phyloP scores from a whole-genome alignment of 140 eudicot genomes.

The Ambrosia hybrid region DNA sequence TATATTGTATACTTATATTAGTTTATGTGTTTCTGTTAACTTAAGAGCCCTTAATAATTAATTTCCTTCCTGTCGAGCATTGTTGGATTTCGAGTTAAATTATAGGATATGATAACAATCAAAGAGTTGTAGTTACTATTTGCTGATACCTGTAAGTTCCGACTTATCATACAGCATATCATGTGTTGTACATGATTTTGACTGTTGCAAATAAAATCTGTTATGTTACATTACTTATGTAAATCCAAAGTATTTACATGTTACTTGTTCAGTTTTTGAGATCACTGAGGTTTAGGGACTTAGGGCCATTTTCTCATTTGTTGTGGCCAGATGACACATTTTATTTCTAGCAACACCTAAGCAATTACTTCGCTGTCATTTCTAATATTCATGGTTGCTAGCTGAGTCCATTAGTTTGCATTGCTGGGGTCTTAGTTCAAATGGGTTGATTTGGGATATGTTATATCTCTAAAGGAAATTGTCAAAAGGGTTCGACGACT shows the following conservation, averaged over 20 bases:
- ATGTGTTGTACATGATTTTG: neutral
- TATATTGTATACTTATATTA: neutral
- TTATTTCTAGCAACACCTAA: neutral
- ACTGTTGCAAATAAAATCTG: conserved; percentile 2
- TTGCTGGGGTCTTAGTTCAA: conserved; percentile 15
- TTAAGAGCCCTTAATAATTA: neutral
- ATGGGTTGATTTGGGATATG: too few species aligned
- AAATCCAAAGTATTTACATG: neutral
- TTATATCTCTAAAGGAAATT: neutral
- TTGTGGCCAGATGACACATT: conserved; percentile 2
- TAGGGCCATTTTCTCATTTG: conserved; percentile 5
- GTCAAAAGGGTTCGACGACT: too few species aligned
- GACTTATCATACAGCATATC: neutral
- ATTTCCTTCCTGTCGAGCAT: neutral
- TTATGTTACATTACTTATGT: neutral
- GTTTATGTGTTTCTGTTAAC: neutral
- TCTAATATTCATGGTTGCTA: neutral
- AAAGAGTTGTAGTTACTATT: neutral
- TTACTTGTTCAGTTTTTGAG: conserved; percentile 13
- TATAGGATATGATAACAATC: neutral
- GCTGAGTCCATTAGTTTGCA: neutral
- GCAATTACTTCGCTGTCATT: neutral
- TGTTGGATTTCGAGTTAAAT: neutral
- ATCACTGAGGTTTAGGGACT: neutral
- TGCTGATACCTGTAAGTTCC: neutral